Conservation (phyloP, 805 yeast genomes). For the Yarrowia hollandica region DNA sequence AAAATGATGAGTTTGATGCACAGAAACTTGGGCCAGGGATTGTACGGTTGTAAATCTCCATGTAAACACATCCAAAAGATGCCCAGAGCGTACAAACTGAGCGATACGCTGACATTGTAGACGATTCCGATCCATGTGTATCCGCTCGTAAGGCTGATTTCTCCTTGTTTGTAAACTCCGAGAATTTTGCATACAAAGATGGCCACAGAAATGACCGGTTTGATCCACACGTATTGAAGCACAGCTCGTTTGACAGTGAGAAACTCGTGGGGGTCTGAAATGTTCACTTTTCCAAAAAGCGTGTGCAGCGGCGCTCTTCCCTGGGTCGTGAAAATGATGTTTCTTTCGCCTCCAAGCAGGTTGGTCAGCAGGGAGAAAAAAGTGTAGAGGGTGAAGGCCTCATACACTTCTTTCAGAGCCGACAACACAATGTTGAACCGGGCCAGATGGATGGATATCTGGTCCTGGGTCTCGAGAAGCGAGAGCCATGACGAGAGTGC, state of each 20-base stretch:
- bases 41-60: conserved; percentile 69
- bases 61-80: conserved; percentile 91
- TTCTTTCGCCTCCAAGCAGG: conserved; percentile 89
- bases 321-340: conserved; percentile 67
- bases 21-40: conserved; percentile 89
- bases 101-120: conserved; percentile 77
- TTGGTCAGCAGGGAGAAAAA: conserved; percentile 81
- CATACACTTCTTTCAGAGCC: conserved; percentile 85
- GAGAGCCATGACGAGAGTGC: conserved; percentile 67
- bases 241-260: conserved; percentile 78
- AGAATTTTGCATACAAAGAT: conserved; percentile 48
- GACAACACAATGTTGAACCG: conserved; percentile 52
- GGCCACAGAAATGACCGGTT: conserved; percentile 74
- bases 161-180: conserved; percentile 54
- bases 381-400: conserved; percentile 93
- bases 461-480: conserved; percentile 48
- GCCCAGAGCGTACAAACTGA: conserved; percentile 82
- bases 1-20: conserved; percentile 92
- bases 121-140: conserved; percentile 65
- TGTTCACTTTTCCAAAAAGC: conserved; percentile 64
- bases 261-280: conserved; percentile 82
- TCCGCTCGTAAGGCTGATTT: conserved; percentile 50
- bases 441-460: background rate
- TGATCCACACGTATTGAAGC: conserved; percentile 92
- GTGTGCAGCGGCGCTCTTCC: conserved; percentile 73